Conservation (phyloP, 768 basidiomycete genomes). For the Rhodotorula diobovata region DNA sequence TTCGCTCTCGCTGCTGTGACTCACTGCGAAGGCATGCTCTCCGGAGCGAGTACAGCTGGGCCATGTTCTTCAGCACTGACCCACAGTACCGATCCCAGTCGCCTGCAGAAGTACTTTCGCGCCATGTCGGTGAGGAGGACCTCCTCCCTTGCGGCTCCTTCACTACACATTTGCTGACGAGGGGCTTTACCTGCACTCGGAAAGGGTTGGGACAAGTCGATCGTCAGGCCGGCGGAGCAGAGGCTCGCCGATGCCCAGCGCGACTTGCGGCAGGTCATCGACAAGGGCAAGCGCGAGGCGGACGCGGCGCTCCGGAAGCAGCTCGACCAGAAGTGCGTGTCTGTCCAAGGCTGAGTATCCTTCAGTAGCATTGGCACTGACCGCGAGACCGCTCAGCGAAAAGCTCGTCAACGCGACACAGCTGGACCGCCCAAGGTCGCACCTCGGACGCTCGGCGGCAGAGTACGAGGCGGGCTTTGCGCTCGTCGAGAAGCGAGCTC, state of each 20-base stretch:
- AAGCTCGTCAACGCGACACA: neutral
- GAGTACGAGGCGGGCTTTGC: neutral
- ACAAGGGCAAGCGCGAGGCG: slow-evolving; percentile 2
- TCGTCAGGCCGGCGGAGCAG: slow-evolving; percentile 2
- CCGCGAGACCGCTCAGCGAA: accelerated
- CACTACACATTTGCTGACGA: neutral
- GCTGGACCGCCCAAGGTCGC: neutral
- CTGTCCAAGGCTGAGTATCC: too few species aligned
- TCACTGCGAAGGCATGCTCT: too few species aligned
- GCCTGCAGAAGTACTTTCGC: too few species aligned
- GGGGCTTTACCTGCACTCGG: neutral
- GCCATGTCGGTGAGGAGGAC: too few species aligned
- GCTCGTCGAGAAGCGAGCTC: neutral
- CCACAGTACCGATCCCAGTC: too few species aligned
- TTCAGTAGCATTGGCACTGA: too few species aligned
- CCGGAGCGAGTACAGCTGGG: too few species aligned
- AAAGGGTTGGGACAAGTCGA: neutral
- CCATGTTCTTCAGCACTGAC: too few species aligned
- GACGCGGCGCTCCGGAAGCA: neutral
- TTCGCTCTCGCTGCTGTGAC: too few species aligned
- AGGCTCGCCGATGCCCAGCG: neutral
- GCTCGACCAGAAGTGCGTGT: neutral
- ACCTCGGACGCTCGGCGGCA: too few species aligned
- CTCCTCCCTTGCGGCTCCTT: too few species aligned
- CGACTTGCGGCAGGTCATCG: slow-evolving; percentile 29